Evolutionary conservation across 768 basidiomycete genomes (phyloP), one percentile per base, ranked within the genome.

Genomic region (Infundibulicybe gibba): DNA sequence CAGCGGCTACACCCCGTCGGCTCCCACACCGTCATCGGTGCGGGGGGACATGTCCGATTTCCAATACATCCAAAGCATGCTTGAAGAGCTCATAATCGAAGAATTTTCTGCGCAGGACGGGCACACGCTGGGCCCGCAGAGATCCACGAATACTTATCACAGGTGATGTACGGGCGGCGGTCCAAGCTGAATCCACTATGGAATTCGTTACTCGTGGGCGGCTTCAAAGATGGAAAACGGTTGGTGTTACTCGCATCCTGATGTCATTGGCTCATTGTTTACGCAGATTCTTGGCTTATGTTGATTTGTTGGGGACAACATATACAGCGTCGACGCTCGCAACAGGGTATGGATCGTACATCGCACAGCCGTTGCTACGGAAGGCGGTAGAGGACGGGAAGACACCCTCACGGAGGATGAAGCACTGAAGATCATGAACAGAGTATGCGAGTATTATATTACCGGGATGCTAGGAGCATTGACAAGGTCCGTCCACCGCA

Each of bases 41-140:
- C 90, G 2, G 83, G 91, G 97, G 20, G 97, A 99, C 72, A 90
- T 99, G 85, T 88, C 88, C 57, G 97, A 99, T 70, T 98, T 93
- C 69, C 97, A 99, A 65, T 85, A 90, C 66, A 76, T 98, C 54
- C 90, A 97, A 61, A 74, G 71, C 41, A 58, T 85, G 40, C 80
- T 99, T 40, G 88, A 97, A 51, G 77, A 82, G 17, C 71, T 94
- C 40, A 77, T 86, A 37, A 73, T 83, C 52, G 81, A 87, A 32
- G 94, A 99, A 65, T 80, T 85, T 53, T 80, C 88, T 5, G 76
- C 84, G 32, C 81, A 82, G 48, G 97, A 99, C 60, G 87, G 85
- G 0, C 90, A 97, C 56, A 70, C 75, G 19, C 80, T 98, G 3
- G 90, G 15, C 90, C 95, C 0, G 74, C 76, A 0, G 90, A 98